Evolutionary conservation across 192 early-diverging fungal species (phyloP), one percentile per base, ranked within the genome.

Genomic region (Anaeromyces robustus): DNA sequence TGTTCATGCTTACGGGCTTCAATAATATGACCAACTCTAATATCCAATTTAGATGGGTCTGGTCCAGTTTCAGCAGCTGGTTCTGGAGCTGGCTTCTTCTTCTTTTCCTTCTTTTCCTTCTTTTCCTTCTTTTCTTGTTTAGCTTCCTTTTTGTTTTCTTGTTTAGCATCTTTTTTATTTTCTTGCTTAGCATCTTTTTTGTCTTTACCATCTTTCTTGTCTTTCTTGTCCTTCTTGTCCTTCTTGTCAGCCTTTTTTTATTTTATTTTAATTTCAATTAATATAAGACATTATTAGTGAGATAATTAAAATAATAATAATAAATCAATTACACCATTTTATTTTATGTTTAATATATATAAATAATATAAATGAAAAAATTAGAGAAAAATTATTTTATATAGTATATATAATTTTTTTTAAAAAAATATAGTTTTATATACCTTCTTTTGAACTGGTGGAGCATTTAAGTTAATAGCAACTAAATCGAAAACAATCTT

Each of bases 21-120:
- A 4, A 90, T 81, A 26, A 93, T 87, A 78, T 88, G 89, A 12
- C 92, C 92, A 28, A 93, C 88, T 78, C 90, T 86, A 34, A 93
- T 83, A 80, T 93, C 90, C 37, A 89, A 79, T 32, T 84, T 85
- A 32, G 86, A 86, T 30, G 89, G 78, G 18, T 83, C 29, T n/a
- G 31, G 37, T 12, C 84, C n/a, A 86, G 80, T 18, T 32, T 30
- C 29, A 83, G 78, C 29, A 22, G 30, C 30, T 77, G 81, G 78
- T 34, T 79, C 82, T 7, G 79, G 30, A 22, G 79, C 77, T 29
- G 52, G 78, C 29, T 30, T 41, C 32, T 39, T 77, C 29, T 77
- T 26, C 4, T 43, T 77, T 30, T 31, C 77, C 52, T 83, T 79
- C 26, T 59, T 77, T 29, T 43, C 81, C 86, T 86, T 82, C 86